Evolutionary conservation across 1,284 basidiomycete genomes (phyloP).

Genomic region (Earliella scabrosa): DNA sequence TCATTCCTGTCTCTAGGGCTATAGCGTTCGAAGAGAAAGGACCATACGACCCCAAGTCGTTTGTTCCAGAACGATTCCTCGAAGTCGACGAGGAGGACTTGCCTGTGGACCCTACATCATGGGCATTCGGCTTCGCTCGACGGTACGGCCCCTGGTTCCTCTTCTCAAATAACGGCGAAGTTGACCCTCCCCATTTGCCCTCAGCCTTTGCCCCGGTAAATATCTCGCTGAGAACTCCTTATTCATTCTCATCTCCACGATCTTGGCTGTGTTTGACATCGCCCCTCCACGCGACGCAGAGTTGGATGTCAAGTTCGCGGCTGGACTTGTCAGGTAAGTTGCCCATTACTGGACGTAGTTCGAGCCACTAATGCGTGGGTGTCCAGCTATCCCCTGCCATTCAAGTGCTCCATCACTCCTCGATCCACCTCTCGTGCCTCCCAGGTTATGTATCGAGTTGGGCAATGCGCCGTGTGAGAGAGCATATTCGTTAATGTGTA

Average conservation of each 20-base stretch:
- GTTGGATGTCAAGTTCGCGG: constrained; percentile 5
- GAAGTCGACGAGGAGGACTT: constrained; percentile 2
- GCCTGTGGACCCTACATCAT: constrained; percentile 14
- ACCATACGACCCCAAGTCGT: constrained; percentile 27
- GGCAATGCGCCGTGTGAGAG: too few relatives aligned
- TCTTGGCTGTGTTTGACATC: constrained; percentile 31
- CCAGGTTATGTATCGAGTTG: too few relatives aligned
- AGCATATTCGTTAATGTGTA: too few relatives aligned
- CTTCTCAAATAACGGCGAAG: not conserved
- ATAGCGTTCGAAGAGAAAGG: constrained; percentile 26
- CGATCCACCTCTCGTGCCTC: constrained; percentile 14
- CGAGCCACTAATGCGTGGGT: too few relatives aligned
- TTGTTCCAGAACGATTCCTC: constrained; percentile 32
- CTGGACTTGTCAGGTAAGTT: constrained; percentile 22
- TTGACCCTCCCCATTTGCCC: not conserved
- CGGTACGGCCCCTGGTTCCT: constrained; percentile 2
- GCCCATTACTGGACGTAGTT: too few relatives aligned
- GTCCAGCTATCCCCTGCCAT: constrained; percentile 24
- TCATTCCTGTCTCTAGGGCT: constrained; percentile 12
- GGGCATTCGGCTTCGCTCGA: constrained; percentile 25
- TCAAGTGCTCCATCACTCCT: constrained; percentile 19
- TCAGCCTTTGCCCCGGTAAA: constrained; percentile 31
- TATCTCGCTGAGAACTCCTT: constrained; percentile 29
- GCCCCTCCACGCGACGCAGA: constrained; percentile 9
- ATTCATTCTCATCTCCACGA: constrained; percentile 28